Evolutionary conservation across 805 yeast species (phyloP), one percentile per base, ranked within the genome.

Genomic region (Candida bentonensis): DNA sequence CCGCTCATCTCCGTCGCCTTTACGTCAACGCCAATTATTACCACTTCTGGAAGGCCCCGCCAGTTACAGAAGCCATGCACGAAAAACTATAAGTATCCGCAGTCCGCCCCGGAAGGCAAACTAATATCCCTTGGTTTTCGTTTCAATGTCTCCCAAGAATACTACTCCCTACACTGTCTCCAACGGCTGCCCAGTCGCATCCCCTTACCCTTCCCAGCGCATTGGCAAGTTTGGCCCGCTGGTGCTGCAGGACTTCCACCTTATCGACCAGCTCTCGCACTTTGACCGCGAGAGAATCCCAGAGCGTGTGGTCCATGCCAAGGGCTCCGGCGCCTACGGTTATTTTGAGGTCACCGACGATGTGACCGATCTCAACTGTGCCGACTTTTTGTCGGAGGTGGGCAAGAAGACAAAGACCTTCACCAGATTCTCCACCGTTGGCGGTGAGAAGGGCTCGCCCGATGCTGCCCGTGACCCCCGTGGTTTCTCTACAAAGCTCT

Each of bases 321-420:
- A 74, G 57, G 82, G 82, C 44, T 73, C 76, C 42, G 82, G 81
- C 48, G 79, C 79, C 39, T 72, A 67, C 54, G 78, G 80, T 33
- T 65, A 65, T 49, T 76, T 77, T 49, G 80, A 72, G 55, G 67
- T 72, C 52, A 74, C 81, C 21, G 78, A 76, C 56, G 73, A 76
- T 26, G 61, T 75, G 44, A 59, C 69, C 9, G 82, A 76, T 52
- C 54, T 76, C 44, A 67, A 74, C 20, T 42, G 50, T 23, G 61
- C 68, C 25, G 58, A 56, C 41, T 82, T 86, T 66, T 73, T 86
- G 53, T 73, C 74, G 51, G 67, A 73, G 40, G 70, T 82, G 45
- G 96, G 96, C 53, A 84, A 84, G 67, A 82, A 77, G 65, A 83
- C 94, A 27, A 75, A 73, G 59, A 71, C 78, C 48, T 61, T 76